These are phyloP conservation scores for Fusarium irregulare DNA, from an alignment of 2,329 filamentous ascomycete species.

Conservation along the genomic window DNA sequence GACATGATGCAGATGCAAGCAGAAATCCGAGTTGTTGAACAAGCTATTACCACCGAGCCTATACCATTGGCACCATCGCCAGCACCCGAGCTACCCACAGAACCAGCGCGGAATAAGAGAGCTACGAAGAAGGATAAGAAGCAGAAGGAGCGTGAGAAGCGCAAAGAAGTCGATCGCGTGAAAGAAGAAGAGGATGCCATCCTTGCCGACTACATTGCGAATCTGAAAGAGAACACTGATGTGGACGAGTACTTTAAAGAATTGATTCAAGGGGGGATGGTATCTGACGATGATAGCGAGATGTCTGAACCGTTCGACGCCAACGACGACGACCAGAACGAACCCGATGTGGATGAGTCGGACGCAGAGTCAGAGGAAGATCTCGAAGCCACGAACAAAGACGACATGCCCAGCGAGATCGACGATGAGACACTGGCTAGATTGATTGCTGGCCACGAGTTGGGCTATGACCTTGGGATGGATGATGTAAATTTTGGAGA, in stretches of 20 bases:
- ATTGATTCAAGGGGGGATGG: constrained; percentile 20
- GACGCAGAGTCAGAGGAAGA: constrained; percentile 10
- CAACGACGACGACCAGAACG: constrained; percentile 43
- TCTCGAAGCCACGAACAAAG: constrained; percentile 9
- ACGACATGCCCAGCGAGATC: constrained; percentile 36
- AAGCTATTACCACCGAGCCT: constrained; percentile 29
- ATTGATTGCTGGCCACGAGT: constrained; percentile 41
- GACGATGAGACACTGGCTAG: constrained; percentile 45
- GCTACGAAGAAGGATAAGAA: constrained; percentile 22
- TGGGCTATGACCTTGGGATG: constrained; percentile 35
- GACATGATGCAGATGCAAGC: constrained; percentile 47
- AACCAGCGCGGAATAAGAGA: not conserved
- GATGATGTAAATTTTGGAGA: constrained; percentile 34
- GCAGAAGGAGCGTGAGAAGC: constrained; percentile 34
- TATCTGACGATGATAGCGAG: constrained; percentile 19
- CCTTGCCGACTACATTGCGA: constrained; percentile 77
- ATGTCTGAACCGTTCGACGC: constrained; percentile 59
- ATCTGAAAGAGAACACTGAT: constrained; percentile 65
- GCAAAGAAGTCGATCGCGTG: constrained; percentile 26
- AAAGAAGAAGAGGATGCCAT: constrained; percentile 64
- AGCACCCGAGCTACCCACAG: not conserved
- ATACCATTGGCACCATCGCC: constrained; percentile 2
- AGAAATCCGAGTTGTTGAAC: constrained; percentile 49
- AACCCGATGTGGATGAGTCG: constrained; percentile 59
- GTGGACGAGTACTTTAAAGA: constrained; percentile 58